Evolutionary conservation across 2,329 filamentous ascomycete genomes (phyloP), one percentile per base, ranked within the genome.

Genomic region (Claviceps maximensis): DNA sequence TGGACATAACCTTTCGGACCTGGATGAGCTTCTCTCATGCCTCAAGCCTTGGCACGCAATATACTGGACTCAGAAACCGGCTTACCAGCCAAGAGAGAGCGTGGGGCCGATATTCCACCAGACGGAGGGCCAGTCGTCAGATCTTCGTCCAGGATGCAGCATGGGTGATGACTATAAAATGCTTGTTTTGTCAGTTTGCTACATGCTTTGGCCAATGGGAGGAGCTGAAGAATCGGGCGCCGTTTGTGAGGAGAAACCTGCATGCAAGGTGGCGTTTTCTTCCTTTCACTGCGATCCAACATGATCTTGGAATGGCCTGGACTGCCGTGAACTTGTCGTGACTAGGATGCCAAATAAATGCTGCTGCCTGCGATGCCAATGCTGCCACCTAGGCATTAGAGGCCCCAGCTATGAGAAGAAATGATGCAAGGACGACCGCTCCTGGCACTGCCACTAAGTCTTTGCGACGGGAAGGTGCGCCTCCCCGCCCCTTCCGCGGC

Each of bases 391-490:
- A 9, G 40, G 8, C n/a, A 42, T 21, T 21, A 21, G 40, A 42
- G 19, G 40, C 7, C 7, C 40, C n/a, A 42, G 40, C 40, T 21
- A 12, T 9, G 40, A 42, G 40, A 42, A 19, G 41, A 42, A 13
- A 23, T 21, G n/a, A 45, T 45, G 42, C 42, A 19, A 25, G 44
- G 44, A 46, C 23, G 44, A n/a, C n/a, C n/a, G 44, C 25, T 46
- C 44, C 44, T 19, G 46, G 2, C 29, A 21, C 25, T 23, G 19
- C 2, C 29, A 21, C 25, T 23, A 13, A 17, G 13, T 44, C 25
- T 54, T 52, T 54, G 53, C 53, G 53, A 54, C 53, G 53, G 53
- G 50, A 31, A 54, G 46, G 53, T n/a, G 53, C 49, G 53, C 47
- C 51, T 27, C 47, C 21, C 31, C 40, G 25, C 47, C 25, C 53